These are phyloP conservation scores for Cyathus striatus DNA, from an alignment of 768 basidiomycete genomes.

Conservation along the genomic window DNA sequence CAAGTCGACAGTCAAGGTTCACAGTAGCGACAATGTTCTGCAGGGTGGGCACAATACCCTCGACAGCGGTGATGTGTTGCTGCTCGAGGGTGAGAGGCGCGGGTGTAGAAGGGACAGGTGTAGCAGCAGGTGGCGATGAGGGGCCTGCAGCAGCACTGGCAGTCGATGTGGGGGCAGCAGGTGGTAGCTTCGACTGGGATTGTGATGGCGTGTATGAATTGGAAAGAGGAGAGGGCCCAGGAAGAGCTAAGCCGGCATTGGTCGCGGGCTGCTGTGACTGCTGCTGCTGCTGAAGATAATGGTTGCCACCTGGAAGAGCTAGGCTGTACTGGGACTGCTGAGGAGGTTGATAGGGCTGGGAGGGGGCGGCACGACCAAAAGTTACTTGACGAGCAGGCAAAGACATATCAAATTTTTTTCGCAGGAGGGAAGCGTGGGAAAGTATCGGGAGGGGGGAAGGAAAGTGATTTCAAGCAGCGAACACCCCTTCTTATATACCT, in stretches of 20 bases:
- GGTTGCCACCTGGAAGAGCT: not conserved
- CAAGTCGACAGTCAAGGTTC: constrained; percentile 93
- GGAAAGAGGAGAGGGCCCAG: constrained; percentile 51
- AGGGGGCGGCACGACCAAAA: constrained; percentile 60
- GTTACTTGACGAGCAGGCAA: constrained; percentile 77
- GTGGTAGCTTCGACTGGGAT: constrained; percentile 17
- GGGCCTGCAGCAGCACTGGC: constrained; percentile 56
- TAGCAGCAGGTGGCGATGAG: constrained; percentile 35
- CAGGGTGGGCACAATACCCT: constrained; percentile 97
- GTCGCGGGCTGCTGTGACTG: constrained; percentile 47
- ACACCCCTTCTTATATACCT: constrained; percentile 39
- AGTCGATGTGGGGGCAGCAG: constrained; percentile 18
- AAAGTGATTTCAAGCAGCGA: constrained; percentile 18
- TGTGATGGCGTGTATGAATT: constrained; percentile 45
- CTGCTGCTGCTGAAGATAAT: constrained; percentile 29
- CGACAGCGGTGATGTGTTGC: constrained; percentile 93
- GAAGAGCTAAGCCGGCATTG: constrained; percentile 39
- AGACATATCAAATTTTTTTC: constrained; percentile 34
- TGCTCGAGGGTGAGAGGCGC: constrained; percentile 80
- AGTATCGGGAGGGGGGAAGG: constrained; percentile 28
- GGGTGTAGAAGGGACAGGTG: constrained; percentile 61
- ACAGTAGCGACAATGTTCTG: constrained; percentile 99
- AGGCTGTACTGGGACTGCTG: constrained; percentile 31
- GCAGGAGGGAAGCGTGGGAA: constrained; percentile 35
- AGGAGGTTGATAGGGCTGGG: constrained; percentile 33